Percentiles rank a stretch among this genome's conserved stretches.
phyloP scores from a whole-genome alignment of 1,284 basidiomycete genomes.

The Trametes polyzona region DNA sequence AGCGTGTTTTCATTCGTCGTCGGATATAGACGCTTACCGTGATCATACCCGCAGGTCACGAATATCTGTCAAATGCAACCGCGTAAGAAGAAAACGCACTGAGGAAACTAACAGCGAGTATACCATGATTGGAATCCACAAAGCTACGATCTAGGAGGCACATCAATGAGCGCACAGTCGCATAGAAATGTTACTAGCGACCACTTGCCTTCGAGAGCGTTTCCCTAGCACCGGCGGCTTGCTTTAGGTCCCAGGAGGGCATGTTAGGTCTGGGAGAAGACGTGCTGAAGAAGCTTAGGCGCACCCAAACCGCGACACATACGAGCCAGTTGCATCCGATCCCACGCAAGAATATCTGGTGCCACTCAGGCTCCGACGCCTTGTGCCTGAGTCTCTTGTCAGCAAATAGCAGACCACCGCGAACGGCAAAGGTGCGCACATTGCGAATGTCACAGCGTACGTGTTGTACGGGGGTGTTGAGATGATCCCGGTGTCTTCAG shows the following conservation, averaged over 20 bases:
- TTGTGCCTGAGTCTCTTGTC: slow-evolving; percentile 49
- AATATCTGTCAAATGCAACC: slow-evolving; percentile 51
- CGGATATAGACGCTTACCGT: slow-evolving; percentile 49
- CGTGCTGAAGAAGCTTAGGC: slow-evolving; percentile 26
- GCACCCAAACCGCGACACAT: slow-evolving; percentile 76
- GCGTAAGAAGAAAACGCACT: not conserved
- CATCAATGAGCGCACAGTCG: not conserved
- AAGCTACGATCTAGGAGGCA: slow-evolving; percentile 54
- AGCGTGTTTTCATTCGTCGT: not conserved
- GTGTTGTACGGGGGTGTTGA: slow-evolving; percentile 59
- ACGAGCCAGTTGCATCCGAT: slow-evolving; percentile 84
- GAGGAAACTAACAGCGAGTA: not conserved
- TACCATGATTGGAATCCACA: slow-evolving; percentile 81
- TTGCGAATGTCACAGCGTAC: slow-evolving; percentile 54
- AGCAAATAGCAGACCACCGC: not conserved
- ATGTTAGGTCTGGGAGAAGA: not conserved
- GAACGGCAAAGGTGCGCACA: slow-evolving; percentile 44
- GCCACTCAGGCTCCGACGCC: slow-evolving; percentile 66
- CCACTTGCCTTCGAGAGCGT: slow-evolving; percentile 66
- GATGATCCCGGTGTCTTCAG: slow-evolving; percentile 54
- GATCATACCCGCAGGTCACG: slow-evolving; percentile 73
- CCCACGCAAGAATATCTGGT: slow-evolving; percentile 76
- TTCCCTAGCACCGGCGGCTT: slow-evolving; percentile 73
- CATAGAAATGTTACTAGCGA: not conserved
- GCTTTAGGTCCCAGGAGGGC: slow-evolving; percentile 43